These are phyloP conservation scores for Gonapodya prolifera DNA, from an alignment of 192 early-diverging fungal species.

Conservation along the genomic window DNA sequence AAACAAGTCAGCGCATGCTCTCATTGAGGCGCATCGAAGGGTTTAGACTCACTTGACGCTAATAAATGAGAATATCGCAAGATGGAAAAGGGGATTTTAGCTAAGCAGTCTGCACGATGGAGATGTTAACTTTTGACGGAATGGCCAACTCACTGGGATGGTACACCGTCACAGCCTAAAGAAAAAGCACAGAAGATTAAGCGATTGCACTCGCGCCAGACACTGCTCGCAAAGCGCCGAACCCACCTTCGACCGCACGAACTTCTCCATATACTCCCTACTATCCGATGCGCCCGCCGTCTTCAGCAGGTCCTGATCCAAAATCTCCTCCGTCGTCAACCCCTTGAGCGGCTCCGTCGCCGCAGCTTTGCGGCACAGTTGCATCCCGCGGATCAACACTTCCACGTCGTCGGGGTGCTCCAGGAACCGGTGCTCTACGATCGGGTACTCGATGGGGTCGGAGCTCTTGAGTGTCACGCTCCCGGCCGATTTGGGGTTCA, in stretches of 20 bases:
- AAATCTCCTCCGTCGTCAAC: too few species aligned
- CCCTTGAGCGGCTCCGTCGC: background rate
- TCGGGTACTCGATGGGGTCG: background rate
- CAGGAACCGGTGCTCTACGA: background rate
- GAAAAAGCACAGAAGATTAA: too few species aligned
- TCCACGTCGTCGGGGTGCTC: background rate
- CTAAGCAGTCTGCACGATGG: background rate
- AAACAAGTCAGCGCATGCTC: too few species aligned
- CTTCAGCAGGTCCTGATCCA: background rate
- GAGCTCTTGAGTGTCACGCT: background rate
- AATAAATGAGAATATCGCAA: too few species aligned
- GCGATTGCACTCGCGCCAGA: too few species aligned
- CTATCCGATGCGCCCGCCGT: background rate
- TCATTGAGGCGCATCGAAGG: too few species aligned
- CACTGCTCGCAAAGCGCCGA: too few species aligned
- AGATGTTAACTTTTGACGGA: too few species aligned
- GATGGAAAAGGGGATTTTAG: background rate
- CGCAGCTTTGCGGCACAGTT: background rate
- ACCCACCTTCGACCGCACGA: background rate
- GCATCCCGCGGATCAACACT: background rate
- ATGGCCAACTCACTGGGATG: background rate
- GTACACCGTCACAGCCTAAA: constrained; percentile 1
- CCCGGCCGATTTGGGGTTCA: background rate
- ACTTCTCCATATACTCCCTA: background rate
- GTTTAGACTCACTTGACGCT: too few species aligned